Conservation (phyloP, 805 yeast species). For the Schwanniomyces pseudopolymorphus region DNA sequence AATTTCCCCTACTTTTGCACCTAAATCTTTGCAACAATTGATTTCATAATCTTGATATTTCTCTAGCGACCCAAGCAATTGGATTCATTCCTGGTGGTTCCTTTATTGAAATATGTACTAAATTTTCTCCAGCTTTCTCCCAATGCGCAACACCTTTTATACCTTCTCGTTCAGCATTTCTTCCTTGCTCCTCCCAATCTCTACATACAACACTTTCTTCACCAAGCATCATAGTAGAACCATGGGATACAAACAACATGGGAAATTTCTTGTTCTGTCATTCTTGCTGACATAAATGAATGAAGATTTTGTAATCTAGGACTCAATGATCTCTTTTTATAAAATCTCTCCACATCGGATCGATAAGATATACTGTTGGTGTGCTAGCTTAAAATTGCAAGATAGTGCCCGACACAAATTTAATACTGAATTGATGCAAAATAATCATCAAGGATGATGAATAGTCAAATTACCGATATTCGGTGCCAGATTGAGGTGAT, state of each 20-base stretch:
- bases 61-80: conserved; percentile 4
- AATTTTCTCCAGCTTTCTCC: conserved; percentile 2
- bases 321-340: neutral
- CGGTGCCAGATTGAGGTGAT: no score
- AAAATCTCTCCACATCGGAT: neutral
- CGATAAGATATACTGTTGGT: no score
- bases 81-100: conserved; percentile 6
- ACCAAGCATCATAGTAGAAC: conserved; percentile 3
- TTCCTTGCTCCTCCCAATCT: conserved; percentile 5
- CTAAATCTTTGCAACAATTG: conserved; percentile 2
- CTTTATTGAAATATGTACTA: conserved; percentile 2
- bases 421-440: no score
- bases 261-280: conserved; percentile 1
- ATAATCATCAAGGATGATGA: no score
- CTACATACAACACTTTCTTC: conserved; percentile 2
- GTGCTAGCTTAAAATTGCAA: no score
- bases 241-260: conserved; percentile 3
- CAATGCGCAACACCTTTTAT: conserved; percentile 2
- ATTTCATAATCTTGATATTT: conserved; percentile 2
- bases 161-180: conserved; percentile 2
- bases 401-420: no score
- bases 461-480: no score
- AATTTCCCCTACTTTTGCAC: neutral
- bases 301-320: neutral
- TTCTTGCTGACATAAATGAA: neutral